Evolutionary conservation across 192 early-diverging fungal species (phyloP).

Genomic region (Coemansia reversa): DNA sequence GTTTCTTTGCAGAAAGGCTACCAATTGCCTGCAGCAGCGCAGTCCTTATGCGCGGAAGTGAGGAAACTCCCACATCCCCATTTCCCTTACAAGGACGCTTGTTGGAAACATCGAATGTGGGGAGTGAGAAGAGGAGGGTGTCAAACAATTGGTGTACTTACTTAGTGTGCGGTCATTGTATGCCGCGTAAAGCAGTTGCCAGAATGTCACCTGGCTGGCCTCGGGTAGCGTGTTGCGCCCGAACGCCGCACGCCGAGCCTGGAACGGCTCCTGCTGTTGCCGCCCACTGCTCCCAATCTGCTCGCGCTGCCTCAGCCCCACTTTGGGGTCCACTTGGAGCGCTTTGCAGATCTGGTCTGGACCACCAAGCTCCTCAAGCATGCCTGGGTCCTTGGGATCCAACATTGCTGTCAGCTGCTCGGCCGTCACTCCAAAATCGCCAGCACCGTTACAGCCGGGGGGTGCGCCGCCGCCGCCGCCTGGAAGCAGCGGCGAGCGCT

Average conservation of each 20-base stretch:
- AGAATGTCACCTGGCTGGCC: conserved; percentile 56
- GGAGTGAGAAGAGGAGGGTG: neutral
- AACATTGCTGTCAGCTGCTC: conserved; percentile 59
- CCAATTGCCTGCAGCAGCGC: neutral
- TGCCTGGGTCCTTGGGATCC: conserved; percentile 65
- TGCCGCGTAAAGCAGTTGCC: conserved; percentile 56
- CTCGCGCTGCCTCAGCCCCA: conserved; percentile 59
- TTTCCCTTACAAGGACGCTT: neutral
- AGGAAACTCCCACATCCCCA: neutral
- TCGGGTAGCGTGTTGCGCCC: conserved; percentile 60
- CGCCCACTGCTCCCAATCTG: conserved; percentile 33
- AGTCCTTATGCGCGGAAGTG: neutral
- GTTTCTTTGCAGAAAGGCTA: neutral
- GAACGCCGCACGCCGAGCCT: conserved; percentile 51
- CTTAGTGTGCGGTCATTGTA: conserved; percentile 72
- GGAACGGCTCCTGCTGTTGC: conserved; percentile 51
- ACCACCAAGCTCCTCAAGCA: conserved; percentile 62
- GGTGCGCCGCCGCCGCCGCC: conserved; percentile 10
- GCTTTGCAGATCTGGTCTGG: conserved; percentile 57
- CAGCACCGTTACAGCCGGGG: conserved; percentile 8
- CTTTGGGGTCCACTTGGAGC: conserved; percentile 60
- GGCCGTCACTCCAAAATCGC: conserved; percentile 52
- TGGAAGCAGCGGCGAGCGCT: conserved; percentile 51
- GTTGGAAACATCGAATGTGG: neutral
- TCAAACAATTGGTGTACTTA: conserved; percentile 29